Conservation (phyloP, 2,329 filamentous ascomycete species). For the Stagonosporopsis rhizophila region DNA sequence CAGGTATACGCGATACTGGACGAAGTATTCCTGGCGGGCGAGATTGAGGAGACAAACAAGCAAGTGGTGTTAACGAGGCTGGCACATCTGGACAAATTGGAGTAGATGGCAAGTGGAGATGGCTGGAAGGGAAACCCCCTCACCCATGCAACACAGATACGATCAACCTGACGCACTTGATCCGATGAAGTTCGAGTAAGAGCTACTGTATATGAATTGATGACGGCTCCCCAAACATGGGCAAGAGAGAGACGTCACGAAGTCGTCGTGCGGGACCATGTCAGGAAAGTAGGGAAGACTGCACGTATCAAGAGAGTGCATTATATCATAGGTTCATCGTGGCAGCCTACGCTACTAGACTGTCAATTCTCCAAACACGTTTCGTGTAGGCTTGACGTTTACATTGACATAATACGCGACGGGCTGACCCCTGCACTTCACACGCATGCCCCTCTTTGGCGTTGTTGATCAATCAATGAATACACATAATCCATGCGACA, state of each 20-base stretch:
- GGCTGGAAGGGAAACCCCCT: neutral
- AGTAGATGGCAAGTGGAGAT: constrained; percentile 57
- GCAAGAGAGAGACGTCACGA: neutral
- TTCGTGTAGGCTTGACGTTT: neutral
- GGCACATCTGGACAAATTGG: constrained; percentile 95
- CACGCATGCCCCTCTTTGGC: constrained; percentile 20
- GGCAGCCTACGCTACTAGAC: neutral
- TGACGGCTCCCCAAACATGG: neutral
- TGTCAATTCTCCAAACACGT: neutral
- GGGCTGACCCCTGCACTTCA: constrained; percentile 19
- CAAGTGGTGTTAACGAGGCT: constrained; percentile 93
- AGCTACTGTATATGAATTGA: neutral
- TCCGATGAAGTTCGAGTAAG: neutral
- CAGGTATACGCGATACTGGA: constrained; percentile 97
- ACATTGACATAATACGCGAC: constrained; percentile 11
- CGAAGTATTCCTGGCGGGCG: constrained; percentile 95
- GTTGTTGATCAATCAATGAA: neutral
- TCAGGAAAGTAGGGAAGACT: neutral
- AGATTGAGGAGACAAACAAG: constrained; percentile 99
- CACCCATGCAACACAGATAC: neutral
- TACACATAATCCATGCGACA: neutral
- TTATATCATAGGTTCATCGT: too few species aligned
- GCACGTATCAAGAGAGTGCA: neutral
- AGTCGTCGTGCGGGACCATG: neutral
- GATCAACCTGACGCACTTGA: neutral